These are phyloP conservation scores for Paramecium octaurelia DNA, from an alignment of 73 alveolate genomes.

Conservation along the genomic window DNA sequence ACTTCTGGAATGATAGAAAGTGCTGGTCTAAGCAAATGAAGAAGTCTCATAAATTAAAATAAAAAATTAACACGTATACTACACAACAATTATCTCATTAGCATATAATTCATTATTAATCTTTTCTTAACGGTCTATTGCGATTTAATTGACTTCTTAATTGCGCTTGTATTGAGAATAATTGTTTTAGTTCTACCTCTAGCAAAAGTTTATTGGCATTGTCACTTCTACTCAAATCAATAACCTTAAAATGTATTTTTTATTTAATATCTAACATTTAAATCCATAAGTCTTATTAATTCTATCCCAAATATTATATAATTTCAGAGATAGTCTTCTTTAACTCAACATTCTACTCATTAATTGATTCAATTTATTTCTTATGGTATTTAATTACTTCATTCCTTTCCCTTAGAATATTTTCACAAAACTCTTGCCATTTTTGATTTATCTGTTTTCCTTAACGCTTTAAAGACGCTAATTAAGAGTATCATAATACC, in stretches of 20 bases:
- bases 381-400: neutral
- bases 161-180: neutral
- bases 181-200: neutral
- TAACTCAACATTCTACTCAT: neutral
- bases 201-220: neutral
- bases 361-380: neutral
- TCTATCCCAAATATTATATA: neutral
- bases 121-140: neutral
- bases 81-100: neutral
- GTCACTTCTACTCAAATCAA: neutral
- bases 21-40: constrained; percentile 41
- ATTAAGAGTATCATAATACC: neutral
- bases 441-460: constrained; percentile 26
- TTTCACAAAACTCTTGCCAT: constrained; percentile 38
- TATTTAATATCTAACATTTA: neutral
- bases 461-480: neutral
- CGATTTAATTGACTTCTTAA: neutral
- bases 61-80: neutral
- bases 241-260: neutral
- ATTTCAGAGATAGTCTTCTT: neutral
- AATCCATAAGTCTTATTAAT: neutral
- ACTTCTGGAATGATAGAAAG: constrained; percentile 37
- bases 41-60: constrained; percentile 10
- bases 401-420: constrained; percentile 19
- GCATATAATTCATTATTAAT: neutral